Percentiles rank a stretch among this genome's conserved stretches.
These are phyloP conservation scores for Amanita rimosa DNA, from an alignment of 768 basidiomycete species.

Conservation along the genomic window DNA sequence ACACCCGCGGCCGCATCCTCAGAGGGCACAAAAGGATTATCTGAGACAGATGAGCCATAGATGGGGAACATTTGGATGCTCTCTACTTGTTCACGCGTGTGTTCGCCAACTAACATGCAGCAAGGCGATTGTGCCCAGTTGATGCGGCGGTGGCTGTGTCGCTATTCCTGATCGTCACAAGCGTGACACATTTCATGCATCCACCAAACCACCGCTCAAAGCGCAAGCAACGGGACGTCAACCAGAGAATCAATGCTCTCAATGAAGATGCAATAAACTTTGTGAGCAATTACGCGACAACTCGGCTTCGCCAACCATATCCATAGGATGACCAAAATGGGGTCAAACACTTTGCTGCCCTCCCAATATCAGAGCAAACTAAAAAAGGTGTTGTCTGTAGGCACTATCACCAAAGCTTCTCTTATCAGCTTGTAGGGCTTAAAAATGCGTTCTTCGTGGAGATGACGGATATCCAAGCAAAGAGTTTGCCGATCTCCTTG, in stretches of 20 bases:
- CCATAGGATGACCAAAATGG: neutral
- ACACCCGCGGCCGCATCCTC: neutral
- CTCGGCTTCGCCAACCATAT: neutral
- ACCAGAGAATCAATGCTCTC: conserved; percentile 37
- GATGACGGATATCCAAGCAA: conserved; percentile 88
- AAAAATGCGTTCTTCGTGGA: conserved; percentile 78
- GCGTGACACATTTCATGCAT: neutral
- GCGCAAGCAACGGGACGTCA: conserved; percentile 32
- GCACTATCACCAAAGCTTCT: neutral
- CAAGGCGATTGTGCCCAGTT: neutral
- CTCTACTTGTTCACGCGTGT: conserved; percentile 3
- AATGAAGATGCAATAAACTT: conserved; percentile 38
- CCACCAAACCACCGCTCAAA: conserved; percentile 6
- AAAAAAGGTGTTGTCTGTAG: conserved; percentile 42
- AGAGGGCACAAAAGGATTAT: neutral
- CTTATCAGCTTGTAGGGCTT: conserved; percentile 39
- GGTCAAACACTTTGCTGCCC: conserved; percentile 51
- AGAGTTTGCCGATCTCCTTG: conserved; percentile 82
- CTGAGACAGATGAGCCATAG: conserved; percentile 2
- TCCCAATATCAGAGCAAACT: conserved; percentile 70
- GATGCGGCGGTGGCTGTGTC: neutral
- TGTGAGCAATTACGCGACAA: conserved; percentile 21
- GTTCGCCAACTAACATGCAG: neutral
- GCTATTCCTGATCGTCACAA: neutral
- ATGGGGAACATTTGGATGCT: neutral